phyloP scores from a whole-genome alignment of 2,329 filamentous ascomycete species.

The Penicillium sp. region DNA sequence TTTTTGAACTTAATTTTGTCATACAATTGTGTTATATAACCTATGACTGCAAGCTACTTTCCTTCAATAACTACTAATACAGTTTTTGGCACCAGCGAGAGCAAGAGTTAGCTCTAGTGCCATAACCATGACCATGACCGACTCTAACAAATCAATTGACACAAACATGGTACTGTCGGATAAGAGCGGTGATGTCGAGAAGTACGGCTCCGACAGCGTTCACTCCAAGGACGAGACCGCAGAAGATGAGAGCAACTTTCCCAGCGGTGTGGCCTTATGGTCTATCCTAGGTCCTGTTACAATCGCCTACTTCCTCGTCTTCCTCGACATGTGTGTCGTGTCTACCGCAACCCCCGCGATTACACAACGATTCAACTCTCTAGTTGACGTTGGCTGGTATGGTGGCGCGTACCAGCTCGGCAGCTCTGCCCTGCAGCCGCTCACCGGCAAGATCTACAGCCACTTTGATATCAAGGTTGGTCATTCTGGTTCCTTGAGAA shows the following conservation, averaged over 20 bases:
- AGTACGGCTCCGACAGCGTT: background rate
- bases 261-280: background rate
- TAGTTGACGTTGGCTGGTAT: conserved; percentile 33
- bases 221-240: background rate
- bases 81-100: background rate
- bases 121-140: background rate
- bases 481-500: background rate
- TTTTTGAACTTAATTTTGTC: background rate
- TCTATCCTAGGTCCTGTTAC: background rate
- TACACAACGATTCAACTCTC: background rate
- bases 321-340: background rate
- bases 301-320: background rate
- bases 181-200: background rate
- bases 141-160: background rate
- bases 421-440: conserved; percentile 13
- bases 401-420: conserved; percentile 39
- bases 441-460: conserved; percentile 17
- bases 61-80: background rate
- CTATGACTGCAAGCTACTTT: background rate
- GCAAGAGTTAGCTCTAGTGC: background rate
- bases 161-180: accelerated
- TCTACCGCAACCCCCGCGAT: background rate
- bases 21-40: background rate
- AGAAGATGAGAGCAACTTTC: background rate
- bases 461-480: conserved; percentile 1